Base-by-base conservation (phyloP, 78 protist species). In the Dictyostelium citrinum region DNA sequence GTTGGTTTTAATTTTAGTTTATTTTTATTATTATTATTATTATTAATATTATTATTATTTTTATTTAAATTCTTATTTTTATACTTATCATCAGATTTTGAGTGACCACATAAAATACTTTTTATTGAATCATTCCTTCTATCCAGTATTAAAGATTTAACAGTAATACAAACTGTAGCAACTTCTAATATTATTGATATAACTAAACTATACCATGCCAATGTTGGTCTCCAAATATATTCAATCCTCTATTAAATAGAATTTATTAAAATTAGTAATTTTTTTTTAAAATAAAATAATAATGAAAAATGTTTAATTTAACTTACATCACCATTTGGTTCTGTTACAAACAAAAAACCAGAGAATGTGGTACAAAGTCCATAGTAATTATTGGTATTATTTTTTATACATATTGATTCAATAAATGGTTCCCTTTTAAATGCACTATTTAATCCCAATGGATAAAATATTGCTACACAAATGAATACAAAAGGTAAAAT, bases 141-240 rank as follows among this genome's bases (percentile, higher is more conserved):
- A 33, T 70, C 77, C 39, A 70, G 16, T 31, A 70, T 33, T 31
- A 70, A 70, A 5, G 45, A 33, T 33, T 70, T 70, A 3, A 70
- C 20, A 5, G 77, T 33, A 33, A 70, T 70, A 16, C 39, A 70
- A 17, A 70, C 45, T 14, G 45, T 70, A 29, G 77, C 43, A 31
- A 35, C 22, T 70, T 70, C 77, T 14, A 70, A 16, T 14, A 70
- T 70, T 1, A 70, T 33, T 33, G 77, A 70, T 70, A 70, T 31
- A 5, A 70, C 43, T 16, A 70, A 70, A 70, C 77, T 70, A 17
- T 33, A 70, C 77, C 77, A 70, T 14, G 77, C 39, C 37, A 70
- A 33, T 14, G 77, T 70, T 33, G 77, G 77, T 33, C 77, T 27
- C 77, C 77, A 70, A 33, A 33, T 70, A 64, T 64, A 64, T 64